Conservation (phyloP, 83 land plant genomes). For the Picea abies region DNA sequence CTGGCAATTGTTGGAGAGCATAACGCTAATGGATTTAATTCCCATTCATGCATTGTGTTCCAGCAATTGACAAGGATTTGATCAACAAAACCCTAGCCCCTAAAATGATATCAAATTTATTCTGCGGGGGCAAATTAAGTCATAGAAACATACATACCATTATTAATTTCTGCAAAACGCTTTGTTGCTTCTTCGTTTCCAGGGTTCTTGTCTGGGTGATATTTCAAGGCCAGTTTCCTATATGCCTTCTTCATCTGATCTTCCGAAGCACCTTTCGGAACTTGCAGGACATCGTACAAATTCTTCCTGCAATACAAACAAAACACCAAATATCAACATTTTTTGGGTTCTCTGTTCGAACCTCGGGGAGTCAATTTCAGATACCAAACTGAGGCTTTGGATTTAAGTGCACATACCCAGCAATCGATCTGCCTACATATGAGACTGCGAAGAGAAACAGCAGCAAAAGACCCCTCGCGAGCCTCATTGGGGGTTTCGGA, state of each 20-base stretch:
- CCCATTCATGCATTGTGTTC: neutral
- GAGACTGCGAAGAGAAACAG: conserved; percentile 7
- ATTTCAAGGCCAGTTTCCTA: conserved; percentile 79
- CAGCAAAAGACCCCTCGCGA: conserved; percentile 10
- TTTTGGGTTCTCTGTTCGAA: neutral
- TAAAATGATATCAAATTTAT: neutral
- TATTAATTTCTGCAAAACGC: conserved; percentile 72
- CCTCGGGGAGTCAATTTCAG: neutral
- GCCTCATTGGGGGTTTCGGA: conserved; percentile 13
- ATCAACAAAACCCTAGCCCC: neutral
- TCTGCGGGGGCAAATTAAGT: neutral
- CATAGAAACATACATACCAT: conserved; percentile 36
- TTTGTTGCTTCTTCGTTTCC: conserved; percentile 87
- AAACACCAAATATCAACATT: neutral
- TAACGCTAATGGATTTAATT: too few relatives aligned
- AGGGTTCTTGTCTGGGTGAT: conserved; percentile 81
- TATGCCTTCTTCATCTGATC: conserved; percentile 83
- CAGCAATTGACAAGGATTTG: neutral
- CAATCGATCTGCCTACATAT: neutral
- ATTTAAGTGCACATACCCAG: conserved; percentile 13
- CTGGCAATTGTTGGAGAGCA: neutral
- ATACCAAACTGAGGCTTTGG: neutral
- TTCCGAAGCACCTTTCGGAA: conserved; percentile 63
- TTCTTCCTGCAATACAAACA: conserved; percentile 49
- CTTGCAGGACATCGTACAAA: conserved; percentile 74